A percentile compares a stretch with the other conserved stretches of the same genome.
Conservation (phyloP, 202 grass and related monocot genomes). For the Carex arenaria region DNA sequence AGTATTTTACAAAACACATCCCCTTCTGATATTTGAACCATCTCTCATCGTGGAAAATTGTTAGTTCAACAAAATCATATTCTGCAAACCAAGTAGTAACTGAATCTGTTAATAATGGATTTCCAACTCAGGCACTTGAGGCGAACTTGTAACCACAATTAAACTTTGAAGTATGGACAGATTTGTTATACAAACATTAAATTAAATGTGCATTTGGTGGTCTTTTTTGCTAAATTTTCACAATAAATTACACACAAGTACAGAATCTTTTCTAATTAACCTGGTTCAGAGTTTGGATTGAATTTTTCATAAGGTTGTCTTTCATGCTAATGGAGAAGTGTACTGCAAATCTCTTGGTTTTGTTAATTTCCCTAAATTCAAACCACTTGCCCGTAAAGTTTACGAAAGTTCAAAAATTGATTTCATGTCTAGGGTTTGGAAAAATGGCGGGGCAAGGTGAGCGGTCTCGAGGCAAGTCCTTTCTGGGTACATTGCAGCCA, state of each 20-base stretch:
- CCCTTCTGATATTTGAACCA: neutral
- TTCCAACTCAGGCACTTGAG: neutral
- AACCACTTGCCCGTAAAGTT: neutral
- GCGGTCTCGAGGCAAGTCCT: conserved; percentile 70
- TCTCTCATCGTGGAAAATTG: neutral
- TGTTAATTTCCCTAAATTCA: neutral
- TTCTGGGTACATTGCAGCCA: conserved; percentile 96
- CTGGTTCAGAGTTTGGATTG: neutral
- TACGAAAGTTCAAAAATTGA: conserved; percentile 3
- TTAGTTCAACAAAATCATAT: neutral
- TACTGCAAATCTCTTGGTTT: neutral
- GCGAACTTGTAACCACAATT: neutral
- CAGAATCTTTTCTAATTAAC: neutral
- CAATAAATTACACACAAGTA: neutral
- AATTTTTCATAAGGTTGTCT: neutral
- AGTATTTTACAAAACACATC: neutral
- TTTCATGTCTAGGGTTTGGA: conserved; percentile 61
- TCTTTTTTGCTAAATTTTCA: neutral
- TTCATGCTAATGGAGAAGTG: neutral
- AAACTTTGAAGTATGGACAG: neutral
- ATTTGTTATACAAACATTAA: neutral
- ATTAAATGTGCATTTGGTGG: neutral
- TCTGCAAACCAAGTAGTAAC: neutral
- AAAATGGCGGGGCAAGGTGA: conserved; percentile 88
- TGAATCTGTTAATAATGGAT: neutral